Base-by-base conservation (phyloP, 2,329 filamentous ascomycete species). In the Endocalyx cinctus region DNA sequence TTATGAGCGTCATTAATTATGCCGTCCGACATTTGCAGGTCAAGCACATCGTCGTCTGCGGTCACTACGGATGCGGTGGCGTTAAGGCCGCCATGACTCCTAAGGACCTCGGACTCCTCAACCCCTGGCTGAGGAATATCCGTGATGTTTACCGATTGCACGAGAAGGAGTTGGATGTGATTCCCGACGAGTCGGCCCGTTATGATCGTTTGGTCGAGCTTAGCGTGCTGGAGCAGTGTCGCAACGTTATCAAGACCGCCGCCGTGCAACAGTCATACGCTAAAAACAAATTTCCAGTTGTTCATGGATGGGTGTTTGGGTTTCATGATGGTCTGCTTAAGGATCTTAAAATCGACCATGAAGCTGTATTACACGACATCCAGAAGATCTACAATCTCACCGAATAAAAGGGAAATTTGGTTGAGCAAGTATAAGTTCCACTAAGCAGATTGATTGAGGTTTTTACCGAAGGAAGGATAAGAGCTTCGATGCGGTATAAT, bases 1-100 rank as follows among this genome's bases (percentile, higher is more conserved):
- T 81, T 31, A 80, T 86, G 58, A 77, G 77, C 57, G 87, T 94
- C 50, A 86, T 95, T 62, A 81, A 92, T 57, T 96, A 88, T 58
- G 85, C 87, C 44, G 87, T 95, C 44, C 70, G 74, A 50, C 79
- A 90, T 59, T 73, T 95, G 25, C 73, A 84, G 56, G 82, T 87
- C 57, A 87, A 87, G 68, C 83, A 87, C 68, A 84, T 87, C 48
- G 72, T 87, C 45, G 79, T 87, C 37, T 87, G 83, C 60, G 83
- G 83, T 16, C 83, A 87, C 69, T 86, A 86, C 67, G 80, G 79
- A 59, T 87, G 83, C 62, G 82, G 82, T 30, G 82, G 82, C 43
- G 81, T 87, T 59, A 81, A 84, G 62, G 82, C 82, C 22, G 82
- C 83, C 60, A 78, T 82, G 71, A 83, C 79, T 0, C 74, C 80